phyloP scores from a whole-genome alignment of 1,284 basidiomycete species.

The Ganoderma resinaceum region DNA sequence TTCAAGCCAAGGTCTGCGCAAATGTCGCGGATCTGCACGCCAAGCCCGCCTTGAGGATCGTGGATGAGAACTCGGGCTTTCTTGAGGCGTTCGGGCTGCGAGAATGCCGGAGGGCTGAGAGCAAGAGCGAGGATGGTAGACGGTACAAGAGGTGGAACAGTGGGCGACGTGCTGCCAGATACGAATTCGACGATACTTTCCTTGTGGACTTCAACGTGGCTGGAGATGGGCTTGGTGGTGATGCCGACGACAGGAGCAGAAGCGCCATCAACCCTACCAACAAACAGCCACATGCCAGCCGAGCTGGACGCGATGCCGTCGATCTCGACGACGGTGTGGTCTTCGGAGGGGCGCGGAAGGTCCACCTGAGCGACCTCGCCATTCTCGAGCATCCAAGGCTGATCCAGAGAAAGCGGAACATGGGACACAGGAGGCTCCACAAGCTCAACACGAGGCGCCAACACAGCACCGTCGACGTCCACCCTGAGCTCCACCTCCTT shows the following conservation, averaged over 20 bases:
- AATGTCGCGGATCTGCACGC: constrained; percentile 3
- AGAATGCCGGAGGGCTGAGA: constrained; percentile 7
- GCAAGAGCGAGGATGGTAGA: constrained; percentile 12
- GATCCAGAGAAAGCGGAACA: constrained; percentile 1
- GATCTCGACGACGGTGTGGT: constrained; percentile 20
- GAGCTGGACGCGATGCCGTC: constrained; percentile 1
- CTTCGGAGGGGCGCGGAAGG: constrained; percentile 6
- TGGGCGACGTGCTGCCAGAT: neutral
- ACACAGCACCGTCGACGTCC: constrained; percentile 16
- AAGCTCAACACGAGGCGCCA: constrained; percentile 9
- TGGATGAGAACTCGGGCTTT: neutral
- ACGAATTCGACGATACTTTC: constrained; percentile 11
- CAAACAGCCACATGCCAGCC: constrained; percentile 3
- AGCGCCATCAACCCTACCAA: constrained; percentile 8
- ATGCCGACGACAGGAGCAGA: constrained; percentile 17
- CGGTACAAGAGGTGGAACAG: constrained; percentile 3
- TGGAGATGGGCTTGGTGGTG: constrained; percentile 9
- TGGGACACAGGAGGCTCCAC: neutral
- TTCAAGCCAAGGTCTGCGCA: constrained; percentile 4
- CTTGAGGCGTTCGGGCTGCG: constrained; percentile 1
- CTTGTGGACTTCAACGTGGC: constrained; percentile 15
- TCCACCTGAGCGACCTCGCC: constrained; percentile 6
- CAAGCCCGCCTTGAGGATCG: neutral
- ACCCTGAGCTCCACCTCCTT: constrained; percentile 24
- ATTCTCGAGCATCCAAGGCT: constrained; percentile 17